phyloP scores from a whole-genome alignment of 1,284 basidiomycete genomes.

The Irpex sp. region DNA sequence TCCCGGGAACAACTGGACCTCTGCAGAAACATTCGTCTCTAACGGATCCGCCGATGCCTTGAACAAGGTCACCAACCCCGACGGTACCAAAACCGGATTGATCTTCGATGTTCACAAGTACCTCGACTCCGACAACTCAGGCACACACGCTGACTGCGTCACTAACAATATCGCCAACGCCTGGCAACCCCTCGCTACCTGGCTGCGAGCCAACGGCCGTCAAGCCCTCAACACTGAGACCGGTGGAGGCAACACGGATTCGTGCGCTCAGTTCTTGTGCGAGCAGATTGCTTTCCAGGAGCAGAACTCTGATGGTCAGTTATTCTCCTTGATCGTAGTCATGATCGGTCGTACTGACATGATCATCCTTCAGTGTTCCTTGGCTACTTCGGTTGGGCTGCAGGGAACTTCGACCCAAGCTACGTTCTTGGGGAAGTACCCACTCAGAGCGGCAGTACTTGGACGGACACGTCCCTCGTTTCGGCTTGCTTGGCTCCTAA shows the following conservation, averaged over 20 bases:
- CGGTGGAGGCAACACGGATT: constrained; percentile 51
- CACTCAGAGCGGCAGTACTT: constrained; percentile 28
- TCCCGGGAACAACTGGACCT: constrained; percentile 51
- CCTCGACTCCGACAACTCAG: constrained; percentile 54
- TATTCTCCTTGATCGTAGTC: neutral
- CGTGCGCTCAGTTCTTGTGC: constrained; percentile 43
- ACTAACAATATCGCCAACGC: constrained; percentile 50
- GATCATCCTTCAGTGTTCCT: constrained; percentile 27
- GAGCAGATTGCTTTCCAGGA: constrained; percentile 50
- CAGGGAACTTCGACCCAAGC: constrained; percentile 31
- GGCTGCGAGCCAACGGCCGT: constrained; percentile 48
- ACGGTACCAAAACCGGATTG: constrained; percentile 43
- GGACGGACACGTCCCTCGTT: constrained; percentile 41
- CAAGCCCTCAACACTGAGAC: constrained; percentile 64
- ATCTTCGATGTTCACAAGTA: constrained; percentile 66
- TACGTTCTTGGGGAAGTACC: constrained; percentile 39
- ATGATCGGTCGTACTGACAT: neutral
- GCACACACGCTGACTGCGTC: constrained; percentile 38
- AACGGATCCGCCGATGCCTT: constrained; percentile 53
- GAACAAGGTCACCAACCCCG: constrained; percentile 49
- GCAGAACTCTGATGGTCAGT: constrained; percentile 45
- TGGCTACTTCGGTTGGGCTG: constrained; percentile 45
- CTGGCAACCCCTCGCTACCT: constrained; percentile 45
- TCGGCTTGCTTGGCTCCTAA: constrained; percentile 37
- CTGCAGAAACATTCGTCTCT: constrained; percentile 46